These are phyloP conservation scores for Diplocarpon mali DNA, from an alignment of 2,329 filamentous ascomycete species.

Conservation along the genomic window DNA sequence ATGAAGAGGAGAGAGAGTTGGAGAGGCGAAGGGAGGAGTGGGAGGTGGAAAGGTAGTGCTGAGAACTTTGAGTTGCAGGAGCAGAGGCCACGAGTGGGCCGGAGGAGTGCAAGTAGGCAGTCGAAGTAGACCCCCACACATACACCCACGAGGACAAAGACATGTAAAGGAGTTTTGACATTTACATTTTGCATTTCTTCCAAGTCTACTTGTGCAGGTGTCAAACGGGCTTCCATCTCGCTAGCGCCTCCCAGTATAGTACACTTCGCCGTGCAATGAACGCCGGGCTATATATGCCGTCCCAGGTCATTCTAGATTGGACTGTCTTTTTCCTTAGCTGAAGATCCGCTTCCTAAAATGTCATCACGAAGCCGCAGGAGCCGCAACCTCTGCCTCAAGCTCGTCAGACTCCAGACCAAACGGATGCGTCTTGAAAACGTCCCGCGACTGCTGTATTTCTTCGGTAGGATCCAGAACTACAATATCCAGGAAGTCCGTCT, in stretches of 20 bases:
- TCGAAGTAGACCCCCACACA: constrained; percentile 8
- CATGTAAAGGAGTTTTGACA: too few relatives aligned
- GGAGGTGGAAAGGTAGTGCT: constrained; percentile 6
- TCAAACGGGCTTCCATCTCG: neutral
- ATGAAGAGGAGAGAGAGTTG: constrained; percentile 13
- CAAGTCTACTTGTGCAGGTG: too few relatives aligned
- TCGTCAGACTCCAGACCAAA: constrained; percentile 17
- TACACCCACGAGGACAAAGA: neutral
- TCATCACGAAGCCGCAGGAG: constrained; percentile 1
- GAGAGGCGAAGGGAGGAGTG: constrained; percentile 17
- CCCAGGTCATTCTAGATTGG: neutral
- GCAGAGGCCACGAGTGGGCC: constrained; percentile 8
- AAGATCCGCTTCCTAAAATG: neutral
- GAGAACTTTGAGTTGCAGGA: constrained; percentile 24
- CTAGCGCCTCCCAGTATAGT: neutral
- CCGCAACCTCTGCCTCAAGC: constrained; percentile 14
- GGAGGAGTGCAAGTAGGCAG: constrained; percentile 21
- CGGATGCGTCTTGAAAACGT: constrained; percentile 34
- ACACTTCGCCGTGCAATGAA: neutral
- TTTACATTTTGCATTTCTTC: too few relatives aligned
- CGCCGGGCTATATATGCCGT: constrained; percentile 2
- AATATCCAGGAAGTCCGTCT: constrained; percentile 42
- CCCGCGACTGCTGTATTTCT: constrained; percentile 40
- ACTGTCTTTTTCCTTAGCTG: neutral
- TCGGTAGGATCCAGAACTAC: constrained; percentile 44